Evolutionary conservation across 352 stramenopile species (phyloP), one percentile per base, ranked within the genome.

Genomic region (Phytophthora podocarpi): DNA sequence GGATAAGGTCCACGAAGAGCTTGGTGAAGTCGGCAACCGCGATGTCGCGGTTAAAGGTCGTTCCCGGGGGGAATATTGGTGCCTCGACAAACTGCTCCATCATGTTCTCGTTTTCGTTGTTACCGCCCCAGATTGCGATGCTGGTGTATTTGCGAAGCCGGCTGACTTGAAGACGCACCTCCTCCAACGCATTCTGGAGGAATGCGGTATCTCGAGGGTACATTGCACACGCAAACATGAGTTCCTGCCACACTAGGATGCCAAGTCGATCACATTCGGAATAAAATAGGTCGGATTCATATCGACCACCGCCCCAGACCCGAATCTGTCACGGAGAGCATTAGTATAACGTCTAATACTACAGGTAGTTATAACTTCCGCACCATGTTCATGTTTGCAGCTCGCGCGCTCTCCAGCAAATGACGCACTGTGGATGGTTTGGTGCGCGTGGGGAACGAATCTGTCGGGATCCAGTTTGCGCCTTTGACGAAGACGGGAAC

Each of bases 91-190:
- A 93, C 49, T 91, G 71, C 59, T 91, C 80, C 80, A 94, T 90
- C 76, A 94, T 93, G 54, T 84, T 87, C 59, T 94, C 83, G 66
- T 96, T 96, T 59, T 97, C 90, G 62, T 97, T 97, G 75, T 96
- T 97, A 26, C 83, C 90, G 10, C 88, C 86, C 90, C 90, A 97
- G 15, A 97, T 91, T 8, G 85, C 81, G 49, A 97, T 85, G 49
- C 81, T 95, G 21, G 87, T 87, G 63, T 82, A 92, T 56, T 89
- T 86, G 26, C 74, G 70, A 49, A 97, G 59, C 0, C 89, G 76
- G 1, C 52, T 57, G 7, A 91, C 76, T 59, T 96, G 84, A 57
- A 77, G 78, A 9, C 28, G 18, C 12, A 96, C 72, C 67, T 97
- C 90, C 8, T 63, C 23, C 8, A 67, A 35, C 2, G 86, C 82